Evolutionary conservation across 257 asterid species (phyloP).

Genomic region (Nicotiana tabacum): DNA sequence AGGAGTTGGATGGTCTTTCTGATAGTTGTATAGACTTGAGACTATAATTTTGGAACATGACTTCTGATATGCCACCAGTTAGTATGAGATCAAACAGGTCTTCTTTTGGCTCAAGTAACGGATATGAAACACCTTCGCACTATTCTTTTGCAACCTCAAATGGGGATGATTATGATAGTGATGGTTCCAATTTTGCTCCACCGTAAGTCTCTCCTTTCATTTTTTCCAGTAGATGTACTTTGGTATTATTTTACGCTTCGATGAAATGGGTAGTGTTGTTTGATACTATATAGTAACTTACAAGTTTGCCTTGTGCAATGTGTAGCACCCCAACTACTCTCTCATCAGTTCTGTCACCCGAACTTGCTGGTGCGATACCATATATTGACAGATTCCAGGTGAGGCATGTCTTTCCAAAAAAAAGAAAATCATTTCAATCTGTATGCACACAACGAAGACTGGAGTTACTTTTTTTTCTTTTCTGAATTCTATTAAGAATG

Average conservation of each 20-base stretch:
- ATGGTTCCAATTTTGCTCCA: slow-evolving; percentile 87
- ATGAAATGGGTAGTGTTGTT: not conserved
- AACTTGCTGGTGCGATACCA: slow-evolving; percentile 88
- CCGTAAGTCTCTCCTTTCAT: slow-evolving; percentile 42
- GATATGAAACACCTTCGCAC: slow-evolving; percentile 68
- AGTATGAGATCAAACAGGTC: slow-evolving; percentile 75
- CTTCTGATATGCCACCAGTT: slow-evolving; percentile 53
- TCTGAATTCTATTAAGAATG: slow-evolving; percentile 1
- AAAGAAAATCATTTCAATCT: not conserved
- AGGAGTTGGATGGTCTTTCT: slow-evolving; percentile 14
- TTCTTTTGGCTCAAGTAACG: slow-evolving; percentile 82
- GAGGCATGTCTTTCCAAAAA: not conserved
- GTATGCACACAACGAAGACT: not conserved
- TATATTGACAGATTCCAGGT: slow-evolving; percentile 94
- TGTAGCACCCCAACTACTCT: slow-evolving; percentile 81
- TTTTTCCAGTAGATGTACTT: not conserved
- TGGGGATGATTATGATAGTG: slow-evolving; percentile 92
- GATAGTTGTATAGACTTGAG: not conserved
- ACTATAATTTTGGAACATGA: slow-evolving; percentile 28
- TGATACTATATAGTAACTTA: slow-evolving; percentile 12
- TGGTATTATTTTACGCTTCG: not conserved
- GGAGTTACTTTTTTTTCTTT: not conserved
- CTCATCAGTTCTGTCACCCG: slow-evolving; percentile 82
- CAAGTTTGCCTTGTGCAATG: slow-evolving; percentile 14
- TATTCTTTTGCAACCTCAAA: slow-evolving; percentile 59